Percentiles rank a stretch among this genome's conserved stretches.
Evolutionary conservation across 768 basidiomycete genomes (phyloP).

Genomic region (Lactarius sanguifluus): DNA sequence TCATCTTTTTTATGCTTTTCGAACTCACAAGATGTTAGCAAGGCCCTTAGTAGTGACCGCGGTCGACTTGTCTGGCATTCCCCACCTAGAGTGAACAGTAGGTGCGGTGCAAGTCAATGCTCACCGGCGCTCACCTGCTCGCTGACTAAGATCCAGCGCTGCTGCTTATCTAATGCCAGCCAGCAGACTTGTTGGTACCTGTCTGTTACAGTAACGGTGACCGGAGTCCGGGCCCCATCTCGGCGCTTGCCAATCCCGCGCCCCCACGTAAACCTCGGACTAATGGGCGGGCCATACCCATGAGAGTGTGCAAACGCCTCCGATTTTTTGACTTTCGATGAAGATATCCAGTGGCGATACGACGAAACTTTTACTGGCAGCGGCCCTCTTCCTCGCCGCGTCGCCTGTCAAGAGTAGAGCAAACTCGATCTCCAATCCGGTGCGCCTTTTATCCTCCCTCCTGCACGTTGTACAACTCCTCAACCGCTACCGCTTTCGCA

Average conservation of each 20-base stretch:
- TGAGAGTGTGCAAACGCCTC: not conserved
- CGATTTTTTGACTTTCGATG: not conserved
- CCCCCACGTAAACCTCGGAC: not conserved
- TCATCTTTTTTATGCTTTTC: too few relatives aligned
- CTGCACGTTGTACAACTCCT: not conserved
- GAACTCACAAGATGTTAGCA: too few relatives aligned
- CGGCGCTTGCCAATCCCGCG: too few relatives aligned
- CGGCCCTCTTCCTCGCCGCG: not conserved
- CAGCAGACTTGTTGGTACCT: too few relatives aligned
- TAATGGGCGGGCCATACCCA: not conserved
- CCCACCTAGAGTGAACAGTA: too few relatives aligned
- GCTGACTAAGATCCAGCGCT: too few relatives aligned
- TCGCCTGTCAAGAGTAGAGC: not conserved
- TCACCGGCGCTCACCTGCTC: too few relatives aligned
- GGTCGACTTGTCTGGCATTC: too few relatives aligned
- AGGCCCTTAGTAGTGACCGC: too few relatives aligned
- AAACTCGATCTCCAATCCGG: not conserved
- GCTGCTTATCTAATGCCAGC: too few relatives aligned
- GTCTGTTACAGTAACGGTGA: too few relatives aligned
- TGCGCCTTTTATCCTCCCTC: not conserved
- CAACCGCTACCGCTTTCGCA: not conserved
- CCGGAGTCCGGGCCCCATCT: not conserved
- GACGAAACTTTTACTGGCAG: not conserved
- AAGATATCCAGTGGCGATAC: not conserved
- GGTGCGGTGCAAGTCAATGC: too few relatives aligned